Conservation (phyloP, 306 rosid genomes). For the cucumber (Cucumis sativus) region DNA sequence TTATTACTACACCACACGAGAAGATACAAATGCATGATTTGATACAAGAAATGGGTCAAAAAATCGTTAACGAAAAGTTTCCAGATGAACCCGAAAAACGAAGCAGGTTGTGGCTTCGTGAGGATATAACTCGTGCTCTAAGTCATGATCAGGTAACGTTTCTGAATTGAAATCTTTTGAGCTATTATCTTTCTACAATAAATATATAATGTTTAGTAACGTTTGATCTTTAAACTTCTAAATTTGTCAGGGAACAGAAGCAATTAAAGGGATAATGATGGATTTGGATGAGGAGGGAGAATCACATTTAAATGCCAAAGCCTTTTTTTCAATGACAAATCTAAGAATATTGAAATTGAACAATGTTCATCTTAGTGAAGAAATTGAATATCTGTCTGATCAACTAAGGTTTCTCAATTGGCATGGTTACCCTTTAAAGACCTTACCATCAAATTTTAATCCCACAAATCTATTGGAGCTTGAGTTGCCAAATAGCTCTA, state of each 20-base stretch:
- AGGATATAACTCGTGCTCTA: background rate
- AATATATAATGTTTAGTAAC: no score
- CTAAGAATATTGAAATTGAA: conserved; percentile 9
- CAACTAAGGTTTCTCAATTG: conserved; percentile 8
- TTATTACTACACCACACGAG: background rate
- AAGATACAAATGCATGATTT: conserved; percentile 20
- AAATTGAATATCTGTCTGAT: background rate
- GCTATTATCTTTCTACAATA: no score
- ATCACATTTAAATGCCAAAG: background rate
- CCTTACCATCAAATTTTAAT: conserved; percentile 1
- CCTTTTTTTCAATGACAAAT: conserved; percentile 9
- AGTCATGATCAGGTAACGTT: background rate
- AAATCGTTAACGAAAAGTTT: background rate
- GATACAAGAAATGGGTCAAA: conserved; percentile 6
- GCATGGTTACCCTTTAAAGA: background rate
- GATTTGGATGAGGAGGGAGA: background rate
- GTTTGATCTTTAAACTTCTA: no score
- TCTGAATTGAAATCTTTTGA: background rate
- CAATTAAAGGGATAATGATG: conserved; percentile 9
- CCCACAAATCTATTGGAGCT: conserved; percentile 1
- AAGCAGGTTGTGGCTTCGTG: conserved; percentile 11
- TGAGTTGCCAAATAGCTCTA: background rate
- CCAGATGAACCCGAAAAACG: background rate
- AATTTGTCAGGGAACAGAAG: conserved; percentile 7
- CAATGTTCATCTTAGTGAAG: background rate